Evolutionary conservation across 2,329 filamentous ascomycete genomes (phyloP).

Genomic region (Sclerotinia trifoliorum): DNA sequence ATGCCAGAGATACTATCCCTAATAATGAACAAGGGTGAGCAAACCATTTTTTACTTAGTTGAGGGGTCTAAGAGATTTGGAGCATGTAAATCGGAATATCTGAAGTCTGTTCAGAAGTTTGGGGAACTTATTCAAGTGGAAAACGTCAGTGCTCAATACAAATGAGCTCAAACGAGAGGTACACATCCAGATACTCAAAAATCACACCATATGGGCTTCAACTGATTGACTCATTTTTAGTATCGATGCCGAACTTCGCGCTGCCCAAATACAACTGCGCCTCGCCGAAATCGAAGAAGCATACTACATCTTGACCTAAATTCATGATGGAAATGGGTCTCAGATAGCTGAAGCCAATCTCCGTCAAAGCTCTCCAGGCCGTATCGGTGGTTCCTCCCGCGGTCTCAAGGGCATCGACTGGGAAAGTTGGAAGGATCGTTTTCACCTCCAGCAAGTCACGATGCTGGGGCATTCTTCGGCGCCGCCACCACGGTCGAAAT

Average conservation of each 20-base stretch:
- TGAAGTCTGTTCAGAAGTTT: neutral
- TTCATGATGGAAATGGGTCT: conserved; percentile 54
- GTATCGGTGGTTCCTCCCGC: conserved; percentile 56
- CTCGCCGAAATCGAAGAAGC: conserved; percentile 65
- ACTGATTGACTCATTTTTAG: neutral
- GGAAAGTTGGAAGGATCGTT: conserved; percentile 54
- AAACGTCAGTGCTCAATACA: neutral
- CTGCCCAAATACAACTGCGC: conserved; percentile 61
- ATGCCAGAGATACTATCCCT: conserved; percentile 51
- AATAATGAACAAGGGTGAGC: conserved; percentile 52
- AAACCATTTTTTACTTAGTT: neutral
- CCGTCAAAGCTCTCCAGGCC: conserved; percentile 50
- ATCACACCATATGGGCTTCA: neutral
- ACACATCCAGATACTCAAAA: neutral
- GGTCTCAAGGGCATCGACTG: conserved; percentile 57
- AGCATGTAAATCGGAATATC: neutral
- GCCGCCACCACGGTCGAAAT: conserved; percentile 63
- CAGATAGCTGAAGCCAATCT: conserved; percentile 53
- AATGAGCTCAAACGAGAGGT: neutral
- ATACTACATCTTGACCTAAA: conserved; percentile 54
- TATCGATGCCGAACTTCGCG: conserved; percentile 58
- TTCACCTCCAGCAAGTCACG: conserved; percentile 57
- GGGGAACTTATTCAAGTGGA: neutral
- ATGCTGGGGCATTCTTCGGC: conserved; percentile 64
- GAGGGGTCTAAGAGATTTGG: too few species aligned